Evolutionary conservation across 305 asterid species (phyloP), one percentile per base, ranked within the genome.

Genomic region (Rubia occidens): DNA sequence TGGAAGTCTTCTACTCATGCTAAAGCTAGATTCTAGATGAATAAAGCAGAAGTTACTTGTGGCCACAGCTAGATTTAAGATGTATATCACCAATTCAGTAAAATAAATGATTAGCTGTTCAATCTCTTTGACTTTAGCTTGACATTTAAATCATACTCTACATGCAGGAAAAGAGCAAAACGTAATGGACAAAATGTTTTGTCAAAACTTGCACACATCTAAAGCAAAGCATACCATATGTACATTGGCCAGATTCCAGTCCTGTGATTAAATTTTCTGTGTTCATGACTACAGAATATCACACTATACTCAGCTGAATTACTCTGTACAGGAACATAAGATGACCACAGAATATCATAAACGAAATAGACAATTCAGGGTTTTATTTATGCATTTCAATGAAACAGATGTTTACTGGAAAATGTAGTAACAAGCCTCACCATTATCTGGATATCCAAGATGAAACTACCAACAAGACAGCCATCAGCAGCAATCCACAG

Each of bases 371-470:
- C 8, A 64, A 18, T 42, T 11, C 18, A 39, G 17, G 11, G 45
- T 20, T 64, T 42, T 40, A 18, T 37, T 21, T 3, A 56, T 51
- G 45, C 66, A 32, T 15, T 59, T 62, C 32, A 42, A 64, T 8
- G 37, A 42, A 40, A 32, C 20, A 42, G 18, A 71, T 8, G 53
- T 21, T 65, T 37, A 51, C 35, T 18, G 40, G 45, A 13, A 49
- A 51, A 40, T 15, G 65, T 61, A 61, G 11, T n/a, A 54, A 21
- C 56, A 72, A 56, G 69, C 74, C 81, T 56, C 61, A 88, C 82
- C 84, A 80, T 86, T 79, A 85, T 58, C 68, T 55, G 40, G 88
- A 89, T 65, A 90, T 73, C 95, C 85, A 87, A 53, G 95, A 86
- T 32, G 97, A 85, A 58, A 85, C 74, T 14, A 80, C 90, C 69